phyloP scores from a whole-genome alignment of 345 rosid species.

The thale cress (Arabidopsis thaliana) region TAIR10.1 NC_003070.9:242001-242500 shows the following conservation, averaged over 20 bases:
- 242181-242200: constrained; percentile 10
- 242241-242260: constrained; percentile 46
- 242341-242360: not conserved
- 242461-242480: constrained; percentile 54
- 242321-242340: not conserved
- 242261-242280: constrained; percentile 44
- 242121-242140: not conserved
- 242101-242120: constrained; percentile 56
- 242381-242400: constrained; percentile 7
- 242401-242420: not conserved
- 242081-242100: constrained; percentile 47
- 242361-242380: not conserved
- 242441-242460: constrained; percentile 46
- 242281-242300: constrained; percentile 25
- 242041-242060: constrained; percentile 74
- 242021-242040: constrained; percentile 56
- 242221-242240: constrained; percentile 47
- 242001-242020: constrained; percentile 89
- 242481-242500: constrained; percentile 58
- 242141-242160: not conserved
- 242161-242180: not conserved
- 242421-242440: not conserved
- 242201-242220: constrained; percentile 47
- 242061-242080: constrained; percentile 60
- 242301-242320: not conserved